Percentiles rank a stretch among this genome's conserved stretches.
These are phyloP conservation scores for Saposhnikovia divaricata DNA, from an alignment of 129 eudicot genomes.

Conservation along the genomic window DNA sequence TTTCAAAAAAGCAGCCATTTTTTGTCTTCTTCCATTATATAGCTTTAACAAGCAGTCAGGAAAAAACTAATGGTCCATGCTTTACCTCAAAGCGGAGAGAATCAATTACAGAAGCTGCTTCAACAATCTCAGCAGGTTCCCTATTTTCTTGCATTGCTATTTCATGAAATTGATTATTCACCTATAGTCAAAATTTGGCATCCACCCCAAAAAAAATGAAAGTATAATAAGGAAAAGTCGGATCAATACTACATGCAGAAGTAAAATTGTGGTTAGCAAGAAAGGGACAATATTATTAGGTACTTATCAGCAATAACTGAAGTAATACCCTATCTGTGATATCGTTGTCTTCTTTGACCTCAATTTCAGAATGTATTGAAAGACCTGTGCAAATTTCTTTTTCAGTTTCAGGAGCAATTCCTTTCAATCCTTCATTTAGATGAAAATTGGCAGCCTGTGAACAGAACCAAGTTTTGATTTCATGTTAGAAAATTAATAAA, in stretches of 20 bases:
- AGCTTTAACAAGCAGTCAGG: slow-evolving; percentile 2
- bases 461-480: background rate
- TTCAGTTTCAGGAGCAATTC: slow-evolving; percentile 16
- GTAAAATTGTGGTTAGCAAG: background rate
- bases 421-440: slow-evolving; percentile 15
- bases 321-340: slow-evolving; percentile 11
- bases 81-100: slow-evolving; percentile 68
- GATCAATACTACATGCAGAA: background rate
- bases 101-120: slow-evolving; percentile 23
- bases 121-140: slow-evolving; percentile 21
- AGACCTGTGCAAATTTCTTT: slow-evolving; percentile 9
- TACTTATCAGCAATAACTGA: background rate
- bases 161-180: background rate
- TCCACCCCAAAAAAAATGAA: background rate
- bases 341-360: slow-evolving; percentile 14
- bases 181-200: slow-evolving; percentile 17
- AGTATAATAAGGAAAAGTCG: background rate
- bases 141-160: slow-evolving; percentile 12
- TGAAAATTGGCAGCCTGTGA: slow-evolving; percentile 21
- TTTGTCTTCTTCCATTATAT: background rate
- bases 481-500: background rate
- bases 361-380: slow-evolving; percentile 7
- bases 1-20: background rate
- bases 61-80: background rate
- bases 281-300: background rate